Evolutionary conservation across 2,329 filamentous ascomycete species (phyloP).

Genomic region (Nannizziopsis barbatae): DNA sequence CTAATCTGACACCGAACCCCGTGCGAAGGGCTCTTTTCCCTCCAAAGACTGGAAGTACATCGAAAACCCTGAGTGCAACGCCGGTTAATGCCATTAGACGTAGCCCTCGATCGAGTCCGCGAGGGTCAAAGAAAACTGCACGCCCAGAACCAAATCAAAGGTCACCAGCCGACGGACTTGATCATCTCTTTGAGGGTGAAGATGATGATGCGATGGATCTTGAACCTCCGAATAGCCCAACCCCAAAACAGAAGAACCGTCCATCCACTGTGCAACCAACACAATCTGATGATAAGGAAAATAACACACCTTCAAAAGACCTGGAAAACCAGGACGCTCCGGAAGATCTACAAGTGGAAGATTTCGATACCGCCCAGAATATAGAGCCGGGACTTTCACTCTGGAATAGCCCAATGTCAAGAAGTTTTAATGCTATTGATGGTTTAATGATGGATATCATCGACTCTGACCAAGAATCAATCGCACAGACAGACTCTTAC

Average conservation of each 20-base stretch:
- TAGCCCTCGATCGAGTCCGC: conserved; percentile 29
- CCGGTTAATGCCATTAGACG: conserved; percentile 41
- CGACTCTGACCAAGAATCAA: conserved; percentile 22
- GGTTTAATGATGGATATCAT: conserved; percentile 32
- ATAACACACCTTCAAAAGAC: background rate
- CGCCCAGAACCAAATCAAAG: conserved; percentile 51
- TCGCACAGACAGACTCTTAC: conserved; percentile 21
- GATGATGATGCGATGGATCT: conserved; percentile 35
- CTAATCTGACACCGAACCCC: conserved; percentile 47
- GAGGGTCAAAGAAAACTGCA: conserved; percentile 31
- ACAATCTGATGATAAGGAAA: conserved; percentile 5
- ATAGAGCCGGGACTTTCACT: conserved; percentile 18
- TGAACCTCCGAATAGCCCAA: conserved; percentile 45
- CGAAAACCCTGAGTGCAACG: conserved; percentile 30
- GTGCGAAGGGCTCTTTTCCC: conserved; percentile 37
- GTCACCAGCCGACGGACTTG: conserved; percentile 42
- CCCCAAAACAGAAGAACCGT: conserved; percentile 36
- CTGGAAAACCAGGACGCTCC: background rate
- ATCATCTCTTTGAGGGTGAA: conserved; percentile 57
- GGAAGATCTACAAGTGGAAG: background rate
- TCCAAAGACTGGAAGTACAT: conserved; percentile 26
- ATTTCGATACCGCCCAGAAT: conserved; percentile 3
- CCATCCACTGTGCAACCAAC: background rate
- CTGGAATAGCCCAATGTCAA: conserved; percentile 20
- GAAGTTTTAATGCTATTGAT: conserved; percentile 25